Evolutionary conservation across 176 grass and related monocot genomes (phyloP).

Genomic region (Rhynchospora breviuscula): DNA sequence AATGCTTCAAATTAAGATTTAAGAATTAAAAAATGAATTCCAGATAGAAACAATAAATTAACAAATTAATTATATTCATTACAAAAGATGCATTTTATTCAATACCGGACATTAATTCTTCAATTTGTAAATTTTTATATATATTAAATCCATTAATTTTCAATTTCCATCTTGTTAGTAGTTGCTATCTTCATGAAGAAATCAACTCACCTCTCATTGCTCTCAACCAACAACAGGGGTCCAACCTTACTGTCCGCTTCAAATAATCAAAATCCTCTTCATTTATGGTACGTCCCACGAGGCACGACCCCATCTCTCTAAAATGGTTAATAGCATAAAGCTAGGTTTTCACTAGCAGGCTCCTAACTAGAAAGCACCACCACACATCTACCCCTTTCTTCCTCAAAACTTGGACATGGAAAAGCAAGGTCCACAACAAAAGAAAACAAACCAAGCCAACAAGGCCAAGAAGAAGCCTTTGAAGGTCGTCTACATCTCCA

Average conservation of each 20-base stretch:
- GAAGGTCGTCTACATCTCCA: conserved; percentile 92
- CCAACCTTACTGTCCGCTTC: neutral
- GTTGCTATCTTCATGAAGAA: neutral
- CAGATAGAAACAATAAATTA: too few relatives aligned
- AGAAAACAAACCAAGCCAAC: neutral
- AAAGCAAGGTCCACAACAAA: neutral
- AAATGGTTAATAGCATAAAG: neutral
- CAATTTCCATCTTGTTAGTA: neutral
- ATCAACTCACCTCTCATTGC: neutral
- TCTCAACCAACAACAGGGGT: neutral
- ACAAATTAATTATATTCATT: too few relatives aligned
- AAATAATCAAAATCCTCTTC: neutral
- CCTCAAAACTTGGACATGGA: conserved; percentile 5
- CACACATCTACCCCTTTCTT: conserved; percentile 3
- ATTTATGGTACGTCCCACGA: neutral
- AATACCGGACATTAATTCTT: too few relatives aligned
- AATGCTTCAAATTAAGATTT: too few relatives aligned
- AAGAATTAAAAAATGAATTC: too few relatives aligned
- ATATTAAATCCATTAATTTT: neutral
- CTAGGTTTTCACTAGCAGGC: neutral
- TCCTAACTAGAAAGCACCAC: neutral
- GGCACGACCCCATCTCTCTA: neutral
- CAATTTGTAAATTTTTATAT: neutral
- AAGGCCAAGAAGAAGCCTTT: conserved; percentile 60
- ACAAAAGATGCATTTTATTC: neutral